Evolutionary conservation across 768 basidiomycete species (phyloP).

Genomic region (Lactarius akahatsu): DNA sequence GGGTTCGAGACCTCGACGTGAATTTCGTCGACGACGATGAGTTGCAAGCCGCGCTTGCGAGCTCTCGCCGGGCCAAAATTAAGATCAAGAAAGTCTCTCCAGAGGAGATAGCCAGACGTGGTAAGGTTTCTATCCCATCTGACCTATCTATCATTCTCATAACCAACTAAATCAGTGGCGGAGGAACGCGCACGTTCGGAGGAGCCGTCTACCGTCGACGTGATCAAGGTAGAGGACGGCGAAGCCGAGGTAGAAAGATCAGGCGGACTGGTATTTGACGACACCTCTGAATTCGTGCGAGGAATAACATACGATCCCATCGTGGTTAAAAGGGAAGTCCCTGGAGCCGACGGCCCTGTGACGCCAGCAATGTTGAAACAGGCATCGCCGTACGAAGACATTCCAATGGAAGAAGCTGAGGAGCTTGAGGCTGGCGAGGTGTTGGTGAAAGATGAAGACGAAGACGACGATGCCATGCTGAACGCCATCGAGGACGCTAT

Average conservation of each 20-base stretch:
- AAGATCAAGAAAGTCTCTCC: conserved; percentile 75
- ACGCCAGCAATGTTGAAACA: conserved; percentile 23
- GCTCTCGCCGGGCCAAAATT: conserved; percentile 78
- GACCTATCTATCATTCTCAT: conserved; percentile 14
- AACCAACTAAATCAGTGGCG: conserved; percentile 49
- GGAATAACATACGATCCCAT: conserved; percentile 69
- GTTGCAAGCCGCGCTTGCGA: conserved; percentile 87
- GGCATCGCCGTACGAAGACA: conserved; percentile 57
- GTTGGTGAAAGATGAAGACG: conserved; percentile 74
- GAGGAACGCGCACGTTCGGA: conserved; percentile 59
- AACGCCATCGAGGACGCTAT: conserved; percentile 72
- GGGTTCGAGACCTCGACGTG: conserved; percentile 70
- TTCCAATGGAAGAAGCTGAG: conserved; percentile 50
- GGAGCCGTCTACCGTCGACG: conserved; percentile 39
- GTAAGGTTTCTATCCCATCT: conserved; percentile 44
- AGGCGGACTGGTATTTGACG: conserved; percentile 82
- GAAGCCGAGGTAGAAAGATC: conserved; percentile 47
- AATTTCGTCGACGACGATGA: conserved; percentile 99
- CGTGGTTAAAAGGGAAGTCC: conserved; percentile 37
- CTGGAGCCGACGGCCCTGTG: conserved; percentile 28
- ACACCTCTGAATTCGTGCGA: conserved; percentile 95
- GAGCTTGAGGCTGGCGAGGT: conserved; percentile 81
- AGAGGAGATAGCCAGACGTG: conserved; percentile 77
- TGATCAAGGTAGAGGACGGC: conserved; percentile 51
- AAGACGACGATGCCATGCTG: conserved; percentile 73